Conservation (phyloP, 177 flowering plant genomes). For the Vitis hybrid region DNA sequence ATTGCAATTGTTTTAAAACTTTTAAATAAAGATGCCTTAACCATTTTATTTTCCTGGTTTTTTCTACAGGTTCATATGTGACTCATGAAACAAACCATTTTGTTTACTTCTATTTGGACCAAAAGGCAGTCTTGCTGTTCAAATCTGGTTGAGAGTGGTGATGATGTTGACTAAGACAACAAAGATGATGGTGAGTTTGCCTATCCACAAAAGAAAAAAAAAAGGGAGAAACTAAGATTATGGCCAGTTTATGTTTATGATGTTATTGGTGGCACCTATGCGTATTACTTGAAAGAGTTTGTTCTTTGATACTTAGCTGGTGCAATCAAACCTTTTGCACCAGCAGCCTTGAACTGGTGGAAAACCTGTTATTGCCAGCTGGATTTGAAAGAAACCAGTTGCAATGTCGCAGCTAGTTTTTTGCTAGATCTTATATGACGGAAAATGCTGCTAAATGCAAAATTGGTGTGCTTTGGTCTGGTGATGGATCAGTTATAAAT, state of each 20-base stretch:
- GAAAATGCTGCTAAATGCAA: too few relatives aligned
- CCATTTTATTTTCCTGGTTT: slow-evolving; percentile 2
- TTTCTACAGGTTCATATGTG: slow-evolving; percentile 77
- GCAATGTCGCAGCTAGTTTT: too few relatives aligned
- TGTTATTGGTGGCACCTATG: slow-evolving; percentile 16
- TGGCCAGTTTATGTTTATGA: slow-evolving; percentile 17
- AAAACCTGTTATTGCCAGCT: too few relatives aligned
- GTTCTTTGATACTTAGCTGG: too few relatives aligned
- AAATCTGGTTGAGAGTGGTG: slow-evolving; percentile 67
- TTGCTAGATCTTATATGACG: too few relatives aligned
- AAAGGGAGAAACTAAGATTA: background rate
- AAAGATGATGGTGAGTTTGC: slow-evolving; percentile 1
- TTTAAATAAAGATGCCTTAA: background rate
- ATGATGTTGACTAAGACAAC: background rate
- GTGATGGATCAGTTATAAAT: too few relatives aligned
- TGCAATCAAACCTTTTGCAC: too few relatives aligned
- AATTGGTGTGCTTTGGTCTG: too few relatives aligned
- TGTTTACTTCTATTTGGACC: slow-evolving; percentile 89
- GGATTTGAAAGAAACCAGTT: too few relatives aligned
- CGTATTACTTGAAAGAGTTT: slow-evolving; percentile 23
- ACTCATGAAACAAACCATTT: slow-evolving; percentile 97
- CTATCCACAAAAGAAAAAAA: too few relatives aligned
- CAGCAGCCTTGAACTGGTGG: too few relatives aligned
- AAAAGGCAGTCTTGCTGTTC: slow-evolving; percentile 88
- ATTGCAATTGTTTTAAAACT: background rate